Evolutionary conservation across 2,329 filamentous ascomycete genomes (phyloP), one percentile per base, ranked within the genome.

Genomic region (Fonsecaea monophora): DNA sequence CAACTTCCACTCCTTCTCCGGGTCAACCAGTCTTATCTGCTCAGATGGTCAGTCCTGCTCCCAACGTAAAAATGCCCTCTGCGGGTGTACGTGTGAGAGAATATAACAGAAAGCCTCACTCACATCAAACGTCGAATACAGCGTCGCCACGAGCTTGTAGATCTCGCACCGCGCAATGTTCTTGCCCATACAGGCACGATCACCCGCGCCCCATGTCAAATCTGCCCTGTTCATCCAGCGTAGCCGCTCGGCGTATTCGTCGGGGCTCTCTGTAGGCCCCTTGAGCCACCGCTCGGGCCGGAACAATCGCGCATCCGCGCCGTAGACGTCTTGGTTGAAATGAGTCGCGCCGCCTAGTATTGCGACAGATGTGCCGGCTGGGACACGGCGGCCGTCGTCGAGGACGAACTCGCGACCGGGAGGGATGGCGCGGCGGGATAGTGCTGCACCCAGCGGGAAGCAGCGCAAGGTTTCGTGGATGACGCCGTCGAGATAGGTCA

Each of bases 281-380:
- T 48, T 50, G 21, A 66, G 59, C 64, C 64, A 66, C 9, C 66
- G 56, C 30, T 68, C 66, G 10, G 62, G 66, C 35, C 66, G 45
- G 57, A 68, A 68, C 21, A 21, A 15, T 4, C 50, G 32, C 7
- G 57, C 62, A 35, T 68, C 66, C 9, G 7, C 34, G 37, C 66
- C 66, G 40, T 48, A 84, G 35, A 81, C 70, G 53, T 83, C 81
- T 45, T 75, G 76, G 55, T 75, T 72, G 4, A 71, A 68, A 21
- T 70, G 69, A 4, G 69, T 65, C 10, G 63, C 60, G 2, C 66
- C 67, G 13, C 66, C 68, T 4, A 71, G 30, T 3, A 65, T 66
- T 50, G 34, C 68, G 56, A 42, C 67, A 61, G 15, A 57, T 65
- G 35, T 60, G 35, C 56, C 56, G 12, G 56, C 7, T 50, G 56